A percentile compares a stretch with the other conserved stretches of the same genome.
Evolutionary conservation across 257 asterid genomes (phyloP).

Genomic region (Solanum peruvianum): DNA sequence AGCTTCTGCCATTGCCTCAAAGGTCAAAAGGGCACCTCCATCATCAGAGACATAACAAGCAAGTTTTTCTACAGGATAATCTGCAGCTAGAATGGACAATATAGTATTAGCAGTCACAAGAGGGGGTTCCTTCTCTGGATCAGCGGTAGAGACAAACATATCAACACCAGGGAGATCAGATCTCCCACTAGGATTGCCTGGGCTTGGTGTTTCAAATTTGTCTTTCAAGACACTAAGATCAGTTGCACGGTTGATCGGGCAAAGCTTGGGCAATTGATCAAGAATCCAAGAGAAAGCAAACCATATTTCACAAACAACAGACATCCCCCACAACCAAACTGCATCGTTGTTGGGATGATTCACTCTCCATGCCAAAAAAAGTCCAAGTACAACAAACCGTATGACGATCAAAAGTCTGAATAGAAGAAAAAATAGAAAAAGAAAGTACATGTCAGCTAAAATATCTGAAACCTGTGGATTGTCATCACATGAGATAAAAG

Average conservation of each 20-base stretch:
- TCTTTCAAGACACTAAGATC: slow-evolving; percentile 59
- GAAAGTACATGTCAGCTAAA: slow-evolving; percentile 4
- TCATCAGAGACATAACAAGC: slow-evolving; percentile 73
- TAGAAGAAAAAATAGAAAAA: neutral
- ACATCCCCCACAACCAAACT: slow-evolving; percentile 74
- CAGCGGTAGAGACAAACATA: slow-evolving; percentile 66
- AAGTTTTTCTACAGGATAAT: slow-evolving; percentile 65
- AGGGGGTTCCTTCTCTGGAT: slow-evolving; percentile 77
- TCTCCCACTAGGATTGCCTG: slow-evolving; percentile 52
- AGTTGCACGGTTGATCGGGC: slow-evolving; percentile 66
- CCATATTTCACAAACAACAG: slow-evolving; percentile 70
- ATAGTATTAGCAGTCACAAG: slow-evolving; percentile 76
- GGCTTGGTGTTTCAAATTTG: slow-evolving; percentile 47
- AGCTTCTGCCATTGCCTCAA: slow-evolving; percentile 79
- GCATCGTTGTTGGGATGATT: slow-evolving; percentile 57
- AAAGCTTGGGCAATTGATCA: slow-evolving; percentile 62
- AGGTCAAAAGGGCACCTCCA: slow-evolving; percentile 71
- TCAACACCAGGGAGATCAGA: slow-evolving; percentile 69
- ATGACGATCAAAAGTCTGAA: slow-evolving; percentile 42
- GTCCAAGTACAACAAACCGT: slow-evolving; percentile 51
- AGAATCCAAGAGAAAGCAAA: slow-evolving; percentile 75
- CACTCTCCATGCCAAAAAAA: slow-evolving; percentile 60
- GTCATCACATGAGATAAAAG: neutral
- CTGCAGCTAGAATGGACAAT: slow-evolving; percentile 51
- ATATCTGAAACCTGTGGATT: neutral